Conservation (phyloP, 306 rosid genomes). For the Gastrolobium bilobum region DNA sequence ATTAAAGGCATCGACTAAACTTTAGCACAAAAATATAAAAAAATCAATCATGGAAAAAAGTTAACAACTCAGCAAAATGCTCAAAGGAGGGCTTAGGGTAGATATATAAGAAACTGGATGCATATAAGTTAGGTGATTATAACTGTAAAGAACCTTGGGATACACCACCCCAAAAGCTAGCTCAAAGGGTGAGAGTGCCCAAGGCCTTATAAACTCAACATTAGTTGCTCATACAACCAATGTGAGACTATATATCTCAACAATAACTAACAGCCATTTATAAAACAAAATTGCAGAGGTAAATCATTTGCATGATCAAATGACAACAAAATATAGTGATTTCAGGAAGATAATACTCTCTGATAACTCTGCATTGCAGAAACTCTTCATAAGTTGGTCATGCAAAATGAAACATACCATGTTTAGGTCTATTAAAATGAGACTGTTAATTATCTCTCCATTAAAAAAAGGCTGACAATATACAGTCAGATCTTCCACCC, state of each 20-base stretch:
- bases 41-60: neutral
- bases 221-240: too few relatives aligned
- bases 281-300: neutral
- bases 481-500: neutral
- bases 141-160: too few relatives aligned
- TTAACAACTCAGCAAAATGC: neutral
- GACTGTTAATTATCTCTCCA: neutral
- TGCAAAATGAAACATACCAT: constrained; percentile 9
- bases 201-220: too few relatives aligned
- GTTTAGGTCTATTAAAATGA: neutral
- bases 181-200: too few relatives aligned
- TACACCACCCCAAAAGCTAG: too few relatives aligned
- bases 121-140: neutral
- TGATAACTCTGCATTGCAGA: neutral
- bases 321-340: neutral
- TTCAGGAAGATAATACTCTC: neutral
- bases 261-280: neutral
- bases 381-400: neutral
- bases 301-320: neutral
- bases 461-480: neutral
- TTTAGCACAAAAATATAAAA: neutral
- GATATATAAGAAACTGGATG: neutral
- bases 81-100: neutral
- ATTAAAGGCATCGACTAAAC: neutral
- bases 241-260: too few relatives aligned